Evolutionary conservation across 306 rosid species (phyloP), one percentile per base, ranked within the genome.

Genomic region (Macrotyloma uniflorum): DNA sequence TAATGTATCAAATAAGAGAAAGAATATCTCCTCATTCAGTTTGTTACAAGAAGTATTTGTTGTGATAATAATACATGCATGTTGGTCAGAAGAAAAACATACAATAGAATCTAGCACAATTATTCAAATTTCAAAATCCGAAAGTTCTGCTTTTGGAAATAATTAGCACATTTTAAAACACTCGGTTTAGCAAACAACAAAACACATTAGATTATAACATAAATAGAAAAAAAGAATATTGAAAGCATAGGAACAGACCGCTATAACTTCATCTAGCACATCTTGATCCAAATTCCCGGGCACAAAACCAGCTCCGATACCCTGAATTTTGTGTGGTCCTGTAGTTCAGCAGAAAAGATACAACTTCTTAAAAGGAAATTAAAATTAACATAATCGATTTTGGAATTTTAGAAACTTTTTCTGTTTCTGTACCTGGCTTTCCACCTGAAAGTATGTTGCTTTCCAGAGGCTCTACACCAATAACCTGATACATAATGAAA

Each of bases 321-420:
- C 99, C 86, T 95, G 99, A 91, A 95, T 95, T 85, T 95, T 95
- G 90, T 95, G 99, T 76, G 99, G 98, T 77, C 99, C 99, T 95
- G 91, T 59, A 62, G 46, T 86, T 82, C 33, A 33, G 70, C 45
- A 54, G 70, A 57, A 67, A 72, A 62, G 61, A 74, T 58, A 65
- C 43, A 80, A 87, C 40, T 53, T 18, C 38, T 23, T 11, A 32
- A 32, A 8, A 13, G 42, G 45, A 47, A 18, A 38, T 2, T 20
- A 64, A 42, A 71, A 38, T 79, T 32, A 61, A 80, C 46, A 28
- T 38, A 68, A 11, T 55, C 58, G 43, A 40, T 30, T n/a, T 77
- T 69, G 30, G 33, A 81, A 75, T 66, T 32, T 30, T 67, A 76
- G 62, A 71, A 88, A 49, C 58, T 68, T 70, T 62, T 63, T 72